Conservation (phyloP, 176 grass and related monocot genomes). For the Avena atlantica region DNA sequence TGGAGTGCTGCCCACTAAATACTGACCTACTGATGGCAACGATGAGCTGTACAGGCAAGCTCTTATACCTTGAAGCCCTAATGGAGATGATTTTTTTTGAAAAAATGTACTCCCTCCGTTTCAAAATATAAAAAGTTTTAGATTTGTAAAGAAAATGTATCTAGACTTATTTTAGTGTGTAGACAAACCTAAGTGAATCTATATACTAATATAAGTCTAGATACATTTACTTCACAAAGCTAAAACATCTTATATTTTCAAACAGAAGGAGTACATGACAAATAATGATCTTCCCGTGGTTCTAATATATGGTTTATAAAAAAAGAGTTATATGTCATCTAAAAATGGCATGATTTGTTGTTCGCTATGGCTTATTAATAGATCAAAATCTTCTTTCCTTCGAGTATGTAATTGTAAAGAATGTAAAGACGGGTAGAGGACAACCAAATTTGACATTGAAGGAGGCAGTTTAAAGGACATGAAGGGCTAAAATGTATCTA, state of each 20-base stretch:
- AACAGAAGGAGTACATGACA: not conserved
- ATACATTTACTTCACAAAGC: no score
- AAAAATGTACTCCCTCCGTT: not conserved
- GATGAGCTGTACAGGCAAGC: slow-evolving; percentile 81
- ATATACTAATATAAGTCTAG: no score
- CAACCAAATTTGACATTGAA: no score
- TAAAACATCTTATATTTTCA: no score
- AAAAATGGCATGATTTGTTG: not conserved
- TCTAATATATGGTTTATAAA: slow-evolving; percentile 3
- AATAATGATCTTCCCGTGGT: slow-evolving; percentile 1
- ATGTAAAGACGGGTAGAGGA: not conserved
- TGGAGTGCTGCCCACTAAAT: slow-evolving; percentile 44
- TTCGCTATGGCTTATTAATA: not conserved
- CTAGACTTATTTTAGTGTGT: no score
- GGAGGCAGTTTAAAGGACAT: no score
- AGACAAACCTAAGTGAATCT: no score
- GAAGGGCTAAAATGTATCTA: no score
- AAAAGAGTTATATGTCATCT: slow-evolving; percentile 27
- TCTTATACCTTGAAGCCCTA: slow-evolving; percentile 49
- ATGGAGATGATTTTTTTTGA: slow-evolving; percentile 17
- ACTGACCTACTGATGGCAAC: slow-evolving; percentile 87
- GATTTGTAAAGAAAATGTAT: no score
- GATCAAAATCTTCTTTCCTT: slow-evolving; percentile 5
- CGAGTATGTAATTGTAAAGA: not conserved
- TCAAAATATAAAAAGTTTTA: no score